These are phyloP conservation scores for Alternaria infectoria DNA, from an alignment of 2,329 filamentous ascomycete genomes.

Conservation along the genomic window DNA sequence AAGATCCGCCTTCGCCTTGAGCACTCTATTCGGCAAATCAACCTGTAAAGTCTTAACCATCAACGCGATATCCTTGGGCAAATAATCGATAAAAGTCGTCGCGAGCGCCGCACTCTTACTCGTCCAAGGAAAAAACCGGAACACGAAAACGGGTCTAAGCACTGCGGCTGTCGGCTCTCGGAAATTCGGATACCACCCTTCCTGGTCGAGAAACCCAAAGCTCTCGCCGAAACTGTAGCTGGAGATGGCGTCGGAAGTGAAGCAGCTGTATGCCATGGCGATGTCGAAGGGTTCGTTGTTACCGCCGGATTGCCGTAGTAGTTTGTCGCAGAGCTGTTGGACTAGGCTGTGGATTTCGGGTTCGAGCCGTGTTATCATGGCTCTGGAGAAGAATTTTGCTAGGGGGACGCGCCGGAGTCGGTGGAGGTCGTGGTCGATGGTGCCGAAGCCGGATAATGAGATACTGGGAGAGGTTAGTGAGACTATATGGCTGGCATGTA, in stretches of 20 bases:
- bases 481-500: not conserved
- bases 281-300: slow-evolving; percentile 25
- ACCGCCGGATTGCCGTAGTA: slow-evolving; percentile 23
- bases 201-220: slow-evolving; percentile 32
- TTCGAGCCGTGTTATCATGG: slow-evolving; percentile 32
- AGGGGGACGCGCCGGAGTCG: slow-evolving; percentile 39
- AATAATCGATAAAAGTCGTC: slow-evolving; percentile 24
- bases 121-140: slow-evolving; percentile 33
- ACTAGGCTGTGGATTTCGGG: slow-evolving; percentile 27
- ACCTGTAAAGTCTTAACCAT: slow-evolving; percentile 36
- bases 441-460: slow-evolving; percentile 29
- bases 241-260: slow-evolving; percentile 33
- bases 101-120: slow-evolving; percentile 18
- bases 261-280: slow-evolving; percentile 36
- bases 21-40: slow-evolving; percentile 29
- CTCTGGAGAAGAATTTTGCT: slow-evolving; percentile 46
- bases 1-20: slow-evolving; percentile 26
- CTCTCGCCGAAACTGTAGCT: slow-evolving; percentile 31
- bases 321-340: slow-evolving; percentile 33
- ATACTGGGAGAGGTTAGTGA: slow-evolving; percentile 12
- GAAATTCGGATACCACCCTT: slow-evolving; percentile 36
- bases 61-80: slow-evolving; percentile 26
- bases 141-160: slow-evolving; percentile 29
- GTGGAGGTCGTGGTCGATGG: slow-evolving; percentile 40
- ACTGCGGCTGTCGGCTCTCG: slow-evolving; percentile 26